Evolutionary conservation across 805 yeast species (phyloP), one percentile per base, ranked within the genome.

Genomic region (Ogataea dorogensis): DNA sequence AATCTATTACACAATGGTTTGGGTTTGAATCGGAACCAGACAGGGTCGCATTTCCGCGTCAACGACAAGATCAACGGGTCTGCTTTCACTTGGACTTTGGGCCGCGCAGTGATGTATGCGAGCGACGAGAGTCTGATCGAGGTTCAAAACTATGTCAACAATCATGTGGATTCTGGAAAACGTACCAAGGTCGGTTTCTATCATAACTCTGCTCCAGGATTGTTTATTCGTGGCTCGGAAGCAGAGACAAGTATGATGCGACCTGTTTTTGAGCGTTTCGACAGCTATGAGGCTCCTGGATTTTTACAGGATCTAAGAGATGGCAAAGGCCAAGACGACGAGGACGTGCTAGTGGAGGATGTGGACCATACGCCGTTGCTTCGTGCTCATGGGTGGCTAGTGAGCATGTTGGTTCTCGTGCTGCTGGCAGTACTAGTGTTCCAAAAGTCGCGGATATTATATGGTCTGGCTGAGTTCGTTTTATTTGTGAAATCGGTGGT

Each of bases 11-110:
- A 79, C 49, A 62, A 74, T 19, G 84, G 84, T 0, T 57, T 78
- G 12, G 82, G 82, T 1, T 74, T 79, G 49, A 77, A 80, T 10
- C 54, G 77, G 32, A 76, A 73, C 1, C 23, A 24, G 7, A 76
- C 73, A 0, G 26, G 24, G 10, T 29, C 51, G 12, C 38, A 42
- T 2, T 63, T 77, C 28, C 64, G 64, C 28, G 62, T 77, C 12
- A 70, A 71, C 18, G 80, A 80, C 37, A 72, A 79, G 17, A 73
- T 91, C 23, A 73, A 85, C 40, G 96, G 93, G 1, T 72, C 75
- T 2, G 97, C 88, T 46, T 68, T 91, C 24, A 79, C 96, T 0
- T 93, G 98, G 98, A 93, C 98, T 0, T 58, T 93, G 18, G 98
- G 98, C 65, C 70, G 54, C 53, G 87, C 87, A 2, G 54, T 81